Conservation (phyloP, 257 asterid genomes). For the Marsdenia floribunda region DNA sequence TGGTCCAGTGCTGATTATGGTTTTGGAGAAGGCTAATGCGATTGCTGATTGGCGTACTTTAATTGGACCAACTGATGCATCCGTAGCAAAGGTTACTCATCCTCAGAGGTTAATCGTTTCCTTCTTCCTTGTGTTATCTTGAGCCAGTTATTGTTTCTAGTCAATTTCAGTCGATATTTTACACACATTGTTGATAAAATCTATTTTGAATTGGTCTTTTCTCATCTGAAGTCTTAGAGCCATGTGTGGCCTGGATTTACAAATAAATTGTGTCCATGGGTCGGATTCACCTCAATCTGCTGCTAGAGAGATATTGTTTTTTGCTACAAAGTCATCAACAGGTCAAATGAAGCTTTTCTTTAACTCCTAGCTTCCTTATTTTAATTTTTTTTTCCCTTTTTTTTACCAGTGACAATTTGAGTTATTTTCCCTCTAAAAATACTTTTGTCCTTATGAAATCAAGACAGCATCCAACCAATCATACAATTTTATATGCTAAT, state of each 20-base stretch:
- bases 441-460: neutral
- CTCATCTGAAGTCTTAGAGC: slow-evolving; percentile 62
- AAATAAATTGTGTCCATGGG: slow-evolving; percentile 81
- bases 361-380: neutral
- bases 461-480: too few species aligned
- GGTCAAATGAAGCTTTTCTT: slow-evolving; percentile 33
- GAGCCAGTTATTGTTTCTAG: neutral
- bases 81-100: slow-evolving; percentile 63
- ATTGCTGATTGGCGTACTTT: slow-evolving; percentile 78
- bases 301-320: slow-evolving; percentile 60
- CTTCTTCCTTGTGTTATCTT: neutral
- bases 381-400: neutral
- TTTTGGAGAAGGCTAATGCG: slow-evolving; percentile 75
- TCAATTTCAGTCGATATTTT: neutral
- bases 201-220: slow-evolving; percentile 3
- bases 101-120: slow-evolving; percentile 55
- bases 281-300: slow-evolving; percentile 82
- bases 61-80: slow-evolving; percentile 83
- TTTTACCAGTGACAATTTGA: neutral
- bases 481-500: too few species aligned
- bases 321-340: slow-evolving; percentile 47
- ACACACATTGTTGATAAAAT: slow-evolving; percentile 7
- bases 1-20: slow-evolving; percentile 75
- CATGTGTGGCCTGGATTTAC: slow-evolving; percentile 56
- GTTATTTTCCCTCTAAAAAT: neutral